Evolutionary conservation across 2,329 filamentous ascomycete species (phyloP).

Genomic region (Paecilomyces sp.): DNA sequence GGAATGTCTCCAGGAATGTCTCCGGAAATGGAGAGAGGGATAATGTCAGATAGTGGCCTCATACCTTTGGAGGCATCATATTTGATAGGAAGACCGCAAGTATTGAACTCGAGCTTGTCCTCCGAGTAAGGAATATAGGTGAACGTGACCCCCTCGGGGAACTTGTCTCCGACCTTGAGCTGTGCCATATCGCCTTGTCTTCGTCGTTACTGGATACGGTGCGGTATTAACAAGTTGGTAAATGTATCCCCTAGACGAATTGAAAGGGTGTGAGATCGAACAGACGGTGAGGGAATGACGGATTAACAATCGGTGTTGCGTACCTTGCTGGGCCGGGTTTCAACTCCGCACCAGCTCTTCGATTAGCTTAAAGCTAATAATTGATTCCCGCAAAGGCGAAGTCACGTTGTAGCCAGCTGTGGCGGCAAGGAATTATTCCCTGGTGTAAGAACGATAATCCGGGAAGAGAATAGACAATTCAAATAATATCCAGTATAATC

Average conservation of each 20-base stretch:
- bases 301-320: not conserved
- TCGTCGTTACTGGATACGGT: not conserved
- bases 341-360: not conserved
- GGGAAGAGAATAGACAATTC: not conserved
- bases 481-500: not conserved
- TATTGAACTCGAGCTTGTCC: constrained; percentile 61
- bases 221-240: not conserved
- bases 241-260: not conserved
- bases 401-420: not conserved
- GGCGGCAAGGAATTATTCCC: not conserved
- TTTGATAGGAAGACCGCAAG: constrained; percentile 69
- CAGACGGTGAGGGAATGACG: not conserved
- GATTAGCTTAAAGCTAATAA: not conserved
- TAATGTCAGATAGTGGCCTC: not conserved
- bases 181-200: not conserved
- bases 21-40: not conserved
- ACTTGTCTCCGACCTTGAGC: not conserved
- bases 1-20: not conserved
- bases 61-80: constrained; percentile 65
- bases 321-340: not conserved
- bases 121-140: constrained; percentile 27
- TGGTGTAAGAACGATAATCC: not conserved
- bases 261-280: not conserved
- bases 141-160: not conserved
- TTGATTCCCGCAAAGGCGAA: not conserved